These are phyloP conservation scores for Casuarina glauca DNA, from an alignment of 306 rosid genomes.

Conservation along the genomic window DNA sequence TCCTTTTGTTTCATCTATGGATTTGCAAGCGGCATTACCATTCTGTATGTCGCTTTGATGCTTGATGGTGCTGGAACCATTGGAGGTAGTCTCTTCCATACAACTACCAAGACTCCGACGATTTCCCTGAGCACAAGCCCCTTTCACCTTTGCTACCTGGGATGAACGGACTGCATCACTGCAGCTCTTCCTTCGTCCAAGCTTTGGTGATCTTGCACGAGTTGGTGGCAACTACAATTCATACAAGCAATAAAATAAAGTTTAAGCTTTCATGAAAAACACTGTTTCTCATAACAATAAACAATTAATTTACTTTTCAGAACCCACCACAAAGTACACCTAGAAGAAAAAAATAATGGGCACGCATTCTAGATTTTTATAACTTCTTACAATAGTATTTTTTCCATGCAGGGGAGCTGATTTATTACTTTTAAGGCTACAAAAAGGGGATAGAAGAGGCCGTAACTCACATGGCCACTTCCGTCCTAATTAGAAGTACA, in stretches of 20 bases:
- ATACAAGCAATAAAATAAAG: slow-evolving; percentile 24
- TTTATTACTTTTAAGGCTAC: no score
- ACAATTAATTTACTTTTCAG: no score
- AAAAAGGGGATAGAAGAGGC: no score
- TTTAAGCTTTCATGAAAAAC: slow-evolving; percentile 23
- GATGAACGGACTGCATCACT: slow-evolving; percentile 39
- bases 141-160: slow-evolving; percentile 45
- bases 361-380: no score
- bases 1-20: slow-evolving; percentile 33
- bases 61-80: slow-evolving; percentile 15
- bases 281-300: no score
- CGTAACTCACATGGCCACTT: no score
- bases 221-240: slow-evolving; percentile 79
- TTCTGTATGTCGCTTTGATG: slow-evolving; percentile 35
- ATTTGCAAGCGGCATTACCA: slow-evolving; percentile 35
- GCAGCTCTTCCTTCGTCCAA: slow-evolving; percentile 81
- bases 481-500: no score
- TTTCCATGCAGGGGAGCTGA: no score
- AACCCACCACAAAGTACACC: no score
- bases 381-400: no score
- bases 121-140: slow-evolving; percentile 36
- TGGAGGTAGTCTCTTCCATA: slow-evolving; percentile 30
- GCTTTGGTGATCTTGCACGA: slow-evolving; percentile 95
- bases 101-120: slow-evolving; percentile 32
- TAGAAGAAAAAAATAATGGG: no score